Evolutionary conservation across 208 protist species (phyloP).

Genomic region (Crithidia brevicula): DNA sequence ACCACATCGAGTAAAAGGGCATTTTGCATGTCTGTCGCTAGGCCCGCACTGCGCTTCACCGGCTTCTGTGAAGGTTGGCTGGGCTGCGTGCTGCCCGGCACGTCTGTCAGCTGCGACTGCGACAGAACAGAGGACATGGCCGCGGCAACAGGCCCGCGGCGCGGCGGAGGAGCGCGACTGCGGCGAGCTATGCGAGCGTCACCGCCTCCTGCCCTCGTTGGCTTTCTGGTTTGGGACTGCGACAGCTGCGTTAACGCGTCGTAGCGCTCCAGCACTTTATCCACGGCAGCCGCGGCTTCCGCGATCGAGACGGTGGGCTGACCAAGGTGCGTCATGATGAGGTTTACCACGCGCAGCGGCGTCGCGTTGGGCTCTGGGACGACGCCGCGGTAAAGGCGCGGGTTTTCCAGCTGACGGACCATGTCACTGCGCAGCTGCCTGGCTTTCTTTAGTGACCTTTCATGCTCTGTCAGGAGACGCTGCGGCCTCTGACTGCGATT

Average conservation of each 20-base stretch:
- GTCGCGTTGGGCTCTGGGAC: constrained; percentile 63
- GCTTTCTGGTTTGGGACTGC: constrained; percentile 1
- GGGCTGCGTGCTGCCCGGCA: neutral
- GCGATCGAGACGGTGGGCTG: constrained; percentile 21
- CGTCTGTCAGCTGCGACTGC: constrained; percentile 12
- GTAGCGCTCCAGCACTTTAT: constrained; percentile 31
- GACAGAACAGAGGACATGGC: constrained; percentile 24
- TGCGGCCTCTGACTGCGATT: neutral
- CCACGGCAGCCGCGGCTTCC: constrained; percentile 41
- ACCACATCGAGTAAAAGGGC: constrained; percentile 59
- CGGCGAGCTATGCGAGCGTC: too few species aligned
- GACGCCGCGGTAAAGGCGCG: constrained; percentile 32
- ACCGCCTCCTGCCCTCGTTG: too few species aligned
- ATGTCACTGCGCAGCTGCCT: neutral
- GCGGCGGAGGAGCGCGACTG: neutral
- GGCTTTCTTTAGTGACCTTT: neutral
- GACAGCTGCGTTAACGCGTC: constrained; percentile 32
- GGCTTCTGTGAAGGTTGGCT: neutral
- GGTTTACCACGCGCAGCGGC: constrained; percentile 58
- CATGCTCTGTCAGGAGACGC: neutral
- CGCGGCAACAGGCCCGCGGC: neutral
- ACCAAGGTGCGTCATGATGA: constrained; percentile 52
- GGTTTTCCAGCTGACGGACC: constrained; percentile 14
- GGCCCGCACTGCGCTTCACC: constrained; percentile 12
- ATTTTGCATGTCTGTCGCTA: constrained; percentile 42